Conservation (phyloP, 2,329 filamentous ascomycete species). For the Penicillium sp. region DNA sequence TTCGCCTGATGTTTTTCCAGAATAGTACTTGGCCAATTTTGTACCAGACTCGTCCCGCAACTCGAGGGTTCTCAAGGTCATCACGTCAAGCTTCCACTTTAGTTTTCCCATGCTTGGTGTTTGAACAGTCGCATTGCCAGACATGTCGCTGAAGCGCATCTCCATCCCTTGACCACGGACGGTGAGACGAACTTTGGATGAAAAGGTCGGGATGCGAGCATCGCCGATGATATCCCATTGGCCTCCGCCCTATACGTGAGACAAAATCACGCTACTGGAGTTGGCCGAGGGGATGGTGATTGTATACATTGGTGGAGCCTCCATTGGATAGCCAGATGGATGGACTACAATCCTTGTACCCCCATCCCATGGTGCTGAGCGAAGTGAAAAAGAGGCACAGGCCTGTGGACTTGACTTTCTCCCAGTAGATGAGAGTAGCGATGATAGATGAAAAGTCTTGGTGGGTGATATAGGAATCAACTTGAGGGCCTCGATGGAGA, state of each 20-base stretch:
- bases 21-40: not conserved
- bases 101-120: not conserved
- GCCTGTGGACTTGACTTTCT: not conserved
- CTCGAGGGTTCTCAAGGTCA: not conserved
- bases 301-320: conserved; percentile 1
- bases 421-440: not conserved
- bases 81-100: not conserved
- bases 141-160: not conserved
- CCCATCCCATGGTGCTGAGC: conserved; percentile 1
- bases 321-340: not conserved
- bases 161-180: not conserved
- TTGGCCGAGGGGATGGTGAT: not conserved
- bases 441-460: not conserved
- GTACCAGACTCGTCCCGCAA: not conserved
- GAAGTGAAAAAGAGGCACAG: not conserved
- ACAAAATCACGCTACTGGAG: not conserved
- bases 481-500: too few species aligned
- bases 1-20: not conserved
- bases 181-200: not conserved
- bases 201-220: not conserved
- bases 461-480: not conserved
- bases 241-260: not conserved
- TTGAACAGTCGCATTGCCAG: not conserved
- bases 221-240: conserved; percentile 2
- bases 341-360: not conserved